A percentile compares a stretch with the other conserved stretches of the same genome.
Conservation (phyloP, 106 monocot genomes). For the Iris macrosiphon region DNA sequence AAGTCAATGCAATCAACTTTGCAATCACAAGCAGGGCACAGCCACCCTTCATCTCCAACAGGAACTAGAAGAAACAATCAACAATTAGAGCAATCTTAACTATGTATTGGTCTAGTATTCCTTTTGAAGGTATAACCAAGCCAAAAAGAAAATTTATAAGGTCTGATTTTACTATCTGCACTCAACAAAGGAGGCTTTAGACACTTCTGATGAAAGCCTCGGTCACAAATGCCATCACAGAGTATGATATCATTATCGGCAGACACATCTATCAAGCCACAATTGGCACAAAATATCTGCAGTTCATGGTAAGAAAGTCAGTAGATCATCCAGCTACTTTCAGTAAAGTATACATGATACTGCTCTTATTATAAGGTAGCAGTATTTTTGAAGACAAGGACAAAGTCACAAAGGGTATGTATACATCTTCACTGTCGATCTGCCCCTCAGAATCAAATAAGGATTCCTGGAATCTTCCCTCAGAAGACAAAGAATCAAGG, state of each 20-base stretch:
- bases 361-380: too few species aligned
- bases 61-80: slow-evolving; percentile 52
- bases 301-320: too few species aligned
- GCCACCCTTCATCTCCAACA: slow-evolving; percentile 81
- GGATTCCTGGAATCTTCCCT: slow-evolving; percentile 73
- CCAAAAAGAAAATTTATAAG: background rate
- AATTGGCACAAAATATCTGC: slow-evolving; percentile 95
- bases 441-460: slow-evolving; percentile 86
- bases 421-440: slow-evolving; percentile 88
- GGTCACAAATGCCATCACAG: slow-evolving; percentile 85
- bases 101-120: background rate
- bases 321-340: slow-evolving; percentile 5
- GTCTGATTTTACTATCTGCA: slow-evolving; percentile 60
- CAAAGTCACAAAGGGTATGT: background rate
- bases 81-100: slow-evolving; percentile 6
- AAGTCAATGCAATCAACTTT: slow-evolving; percentile 79
- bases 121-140: too few species aligned
- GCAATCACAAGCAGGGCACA: slow-evolving; percentile 94
- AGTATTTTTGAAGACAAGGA: too few species aligned
- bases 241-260: slow-evolving; percentile 86
- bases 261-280: slow-evolving; percentile 55
- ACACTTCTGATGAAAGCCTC: slow-evolving; percentile 95
- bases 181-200: slow-evolving; percentile 72
- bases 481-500: slow-evolving; percentile 52
- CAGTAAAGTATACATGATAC: too few species aligned